phyloP scores from a whole-genome alignment of 768 basidiomycete genomes.

The Hemileccinum impolitum region DNA sequence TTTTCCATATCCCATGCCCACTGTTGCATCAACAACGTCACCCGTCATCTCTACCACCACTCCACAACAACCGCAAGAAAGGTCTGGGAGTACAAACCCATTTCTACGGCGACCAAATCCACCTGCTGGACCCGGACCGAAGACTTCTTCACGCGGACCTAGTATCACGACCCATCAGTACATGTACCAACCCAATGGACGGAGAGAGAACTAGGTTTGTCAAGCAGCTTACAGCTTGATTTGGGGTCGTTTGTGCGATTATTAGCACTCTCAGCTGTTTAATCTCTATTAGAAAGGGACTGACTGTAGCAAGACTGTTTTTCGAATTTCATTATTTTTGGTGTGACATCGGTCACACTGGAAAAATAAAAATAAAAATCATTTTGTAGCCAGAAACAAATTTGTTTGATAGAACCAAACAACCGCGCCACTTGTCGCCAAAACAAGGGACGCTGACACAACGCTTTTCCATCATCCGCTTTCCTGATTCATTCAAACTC shows the following conservation, averaged over 20 bases:
- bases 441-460: conserved; percentile 26
- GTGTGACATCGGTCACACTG: conserved; percentile 22
- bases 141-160: conserved; percentile 20
- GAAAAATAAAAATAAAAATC: not conserved
- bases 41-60: conserved; percentile 47
- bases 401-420: conserved; percentile 31
- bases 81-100: conserved; percentile 33
- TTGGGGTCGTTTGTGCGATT: conserved; percentile 1
- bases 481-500: conserved; percentile 18
- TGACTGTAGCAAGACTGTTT: conserved; percentile 2
- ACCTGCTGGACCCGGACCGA: conserved; percentile 21
- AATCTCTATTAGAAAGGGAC: not conserved
- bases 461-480: conserved; percentile 12
- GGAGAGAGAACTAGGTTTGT: conserved; percentile 24
- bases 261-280: conserved; percentile 3
- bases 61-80: conserved; percentile 36
- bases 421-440: conserved; percentile 17
- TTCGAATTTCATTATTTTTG: not conserved
- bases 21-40: conserved; percentile 59
- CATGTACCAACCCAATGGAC: conserved; percentile 46
- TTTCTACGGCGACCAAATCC: conserved; percentile 54
- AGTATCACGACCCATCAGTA: conserved; percentile 38
- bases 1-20: conserved; percentile 72
- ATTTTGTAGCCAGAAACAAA: not conserved
- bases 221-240: not conserved